phyloP scores from a whole-genome alignment of 495 filamentous ascomycete species.

The Xylaria acuta region DNA sequence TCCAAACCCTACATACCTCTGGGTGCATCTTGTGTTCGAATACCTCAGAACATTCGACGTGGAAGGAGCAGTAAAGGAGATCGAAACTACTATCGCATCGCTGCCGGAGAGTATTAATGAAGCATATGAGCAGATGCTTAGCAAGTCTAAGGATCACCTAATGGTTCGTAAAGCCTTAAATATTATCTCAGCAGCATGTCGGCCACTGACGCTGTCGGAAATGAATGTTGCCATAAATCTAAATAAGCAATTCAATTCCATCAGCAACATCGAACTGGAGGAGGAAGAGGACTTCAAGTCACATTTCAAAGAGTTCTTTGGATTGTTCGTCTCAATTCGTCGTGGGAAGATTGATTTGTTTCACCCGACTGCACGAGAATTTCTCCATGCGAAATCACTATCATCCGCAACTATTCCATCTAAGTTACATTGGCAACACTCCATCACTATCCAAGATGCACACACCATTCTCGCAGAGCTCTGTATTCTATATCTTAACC shows the following conservation, averaged over 20 bases:
- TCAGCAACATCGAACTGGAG: neutral
- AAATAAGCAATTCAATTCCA: neutral
- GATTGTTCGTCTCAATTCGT: constrained; percentile 46
- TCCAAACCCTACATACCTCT: constrained; percentile 45
- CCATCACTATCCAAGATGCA: neutral
- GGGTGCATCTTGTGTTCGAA: constrained; percentile 43
- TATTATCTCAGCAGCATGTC: constrained; percentile 46
- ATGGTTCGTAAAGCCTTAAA: constrained; percentile 43
- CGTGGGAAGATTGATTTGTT: constrained; percentile 45
- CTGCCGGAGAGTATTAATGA: constrained; percentile 45
- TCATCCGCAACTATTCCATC: neutral
- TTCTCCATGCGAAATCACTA: constrained; percentile 29
- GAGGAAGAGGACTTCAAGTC: constrained; percentile 32
- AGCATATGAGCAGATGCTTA: constrained; percentile 51
- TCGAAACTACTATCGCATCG: constrained; percentile 33
- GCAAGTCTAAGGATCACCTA: constrained; percentile 29
- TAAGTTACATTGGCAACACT: neutral
- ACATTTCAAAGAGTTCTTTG: constrained; percentile 43
- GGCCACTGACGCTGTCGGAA: constrained; percentile 50
- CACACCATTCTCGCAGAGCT: neutral
- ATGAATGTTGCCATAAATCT: constrained; percentile 40
- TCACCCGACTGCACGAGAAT: constrained; percentile 52
- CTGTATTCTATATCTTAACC: neutral
- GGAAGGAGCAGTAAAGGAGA: constrained; percentile 14
- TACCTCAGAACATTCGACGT: constrained; percentile 16